A percentile compares a stretch with the other conserved stretches of the same genome.
Evolutionary conservation across 2,329 filamentous ascomycete genomes (phyloP).

Genomic region (Daldinia eschscholtzii): DNA sequence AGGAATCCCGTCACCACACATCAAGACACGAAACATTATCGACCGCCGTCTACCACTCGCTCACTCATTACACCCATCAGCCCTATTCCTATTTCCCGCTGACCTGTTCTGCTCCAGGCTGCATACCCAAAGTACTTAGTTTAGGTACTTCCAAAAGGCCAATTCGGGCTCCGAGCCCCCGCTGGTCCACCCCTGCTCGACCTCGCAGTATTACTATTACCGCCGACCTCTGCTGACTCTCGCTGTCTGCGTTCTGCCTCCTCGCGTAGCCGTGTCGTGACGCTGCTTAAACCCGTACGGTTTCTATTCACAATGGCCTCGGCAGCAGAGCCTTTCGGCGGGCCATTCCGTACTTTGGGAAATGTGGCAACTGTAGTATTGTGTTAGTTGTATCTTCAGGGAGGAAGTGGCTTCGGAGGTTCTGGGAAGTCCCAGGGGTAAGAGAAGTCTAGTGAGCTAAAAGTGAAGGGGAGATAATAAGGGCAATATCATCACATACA

Average conservation of each 20-base stretch:
- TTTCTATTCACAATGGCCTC: constrained; percentile 37
- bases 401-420: not conserved
- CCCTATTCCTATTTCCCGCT: not conserved
- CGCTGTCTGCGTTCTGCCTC: constrained; percentile 30
- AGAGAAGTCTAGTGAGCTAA: not conserved
- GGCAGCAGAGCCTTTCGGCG: constrained; percentile 33
- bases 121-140: not conserved
- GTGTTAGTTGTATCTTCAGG: not conserved
- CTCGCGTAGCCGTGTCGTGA: constrained; percentile 29
- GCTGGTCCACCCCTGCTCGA: constrained; percentile 10
- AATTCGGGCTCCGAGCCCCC: constrained; percentile 24
- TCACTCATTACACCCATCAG: not conserved
- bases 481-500: constrained; percentile 20
- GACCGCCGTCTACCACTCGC: not conserved
- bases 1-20: constrained; percentile 1
- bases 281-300: constrained; percentile 20
- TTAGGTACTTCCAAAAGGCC: constrained; percentile 34
- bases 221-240: constrained; percentile 14
- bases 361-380: constrained; percentile 45
- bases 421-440: not conserved
- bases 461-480: not conserved
- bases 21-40: not conserved
- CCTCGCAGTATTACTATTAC: not conserved
- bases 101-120: not conserved
- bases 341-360: constrained; percentile 45